Evolutionary conservation across 148 eudicot species (phyloP), one percentile per base, ranked within the genome.

Genomic region (Vaccinium corymbosum): DNA sequence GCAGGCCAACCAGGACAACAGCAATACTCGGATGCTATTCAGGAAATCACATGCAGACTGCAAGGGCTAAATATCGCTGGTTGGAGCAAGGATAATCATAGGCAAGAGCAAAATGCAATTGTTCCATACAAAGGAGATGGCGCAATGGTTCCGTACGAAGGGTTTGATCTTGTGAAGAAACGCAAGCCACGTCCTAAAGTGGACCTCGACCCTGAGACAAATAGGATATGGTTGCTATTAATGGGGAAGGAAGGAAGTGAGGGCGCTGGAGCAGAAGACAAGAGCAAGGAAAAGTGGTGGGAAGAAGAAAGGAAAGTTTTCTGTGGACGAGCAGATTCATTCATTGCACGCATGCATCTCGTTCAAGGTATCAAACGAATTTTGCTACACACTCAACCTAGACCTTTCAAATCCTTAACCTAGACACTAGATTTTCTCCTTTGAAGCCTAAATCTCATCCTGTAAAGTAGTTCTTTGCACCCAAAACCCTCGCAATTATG

Each of bases 311-410:
- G 94, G 77, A 87, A 87, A 52, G 90, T 93, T 53, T 89, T 93
- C 80, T 89, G 89, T 20, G 95, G 95, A 27, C 89, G 95, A 77
- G 93, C 92, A 27, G 92, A 91, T 83, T 93, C 95, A 5, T 93
- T 93, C 85, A 90, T 91, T 74, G 92, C 95, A n/a, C 90, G 94
- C 38, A 93, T 93, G 95, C 95, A 90, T 87, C 95, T 91, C 29
- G 94, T 93, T 80, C 95, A 91, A 93, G 95, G 95, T 91, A 80
- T 66, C 74, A 76, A 42, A 62, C 32, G 27, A 29, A 25, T 12
- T 80, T 80, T 19, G 4, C 17, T 51, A 35, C 32, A 52, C 42
- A 48, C 9, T 68, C 17, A 78, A 55, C n/a, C 29, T 55, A 29
- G 22, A 77, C 50, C 8, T 70, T 80, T 29, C 51, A 76, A 76